These are phyloP conservation scores for Umbelopsis ramanniana DNA, from an alignment of 192 early-diverging fungal species.

Conservation along the genomic window DNA sequence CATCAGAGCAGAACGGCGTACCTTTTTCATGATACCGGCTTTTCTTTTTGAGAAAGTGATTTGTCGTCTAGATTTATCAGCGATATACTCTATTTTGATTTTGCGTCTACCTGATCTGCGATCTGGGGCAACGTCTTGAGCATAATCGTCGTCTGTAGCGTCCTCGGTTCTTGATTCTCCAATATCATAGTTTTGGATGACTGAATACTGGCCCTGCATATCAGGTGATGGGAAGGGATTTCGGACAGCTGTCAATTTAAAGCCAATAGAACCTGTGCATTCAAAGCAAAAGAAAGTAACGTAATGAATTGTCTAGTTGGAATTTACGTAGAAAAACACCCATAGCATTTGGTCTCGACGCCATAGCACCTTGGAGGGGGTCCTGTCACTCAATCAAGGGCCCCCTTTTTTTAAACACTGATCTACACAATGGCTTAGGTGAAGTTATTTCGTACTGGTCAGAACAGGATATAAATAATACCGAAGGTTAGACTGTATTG, in stretches of 20 bases:
- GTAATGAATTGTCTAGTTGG: background rate
- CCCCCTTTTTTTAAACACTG: too few relatives aligned
- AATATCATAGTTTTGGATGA: background rate
- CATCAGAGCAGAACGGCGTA: slow-evolving; percentile 26
- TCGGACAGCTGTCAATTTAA: background rate
- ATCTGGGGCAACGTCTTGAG: background rate
- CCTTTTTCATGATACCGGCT: slow-evolving; percentile 97
- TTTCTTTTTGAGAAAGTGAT: slow-evolving; percentile 95
- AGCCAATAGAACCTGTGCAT: background rate
- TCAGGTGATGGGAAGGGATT: background rate
- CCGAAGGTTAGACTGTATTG: background rate
- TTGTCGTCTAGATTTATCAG: slow-evolving; percentile 88
- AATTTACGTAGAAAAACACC: too few relatives aligned
- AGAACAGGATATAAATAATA: background rate
- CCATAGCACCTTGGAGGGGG: background rate
- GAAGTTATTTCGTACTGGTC: too few relatives aligned
- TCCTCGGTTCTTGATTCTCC: background rate
- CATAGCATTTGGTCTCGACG: background rate
- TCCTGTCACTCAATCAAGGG: too few relatives aligned
- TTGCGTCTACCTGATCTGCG: slow-evolving; percentile 79
- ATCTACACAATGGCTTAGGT: too few relatives aligned
- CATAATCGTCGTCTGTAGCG: background rate
- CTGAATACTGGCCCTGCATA: background rate
- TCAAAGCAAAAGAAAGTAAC: background rate
- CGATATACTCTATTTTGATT: slow-evolving; percentile 95